phyloP scores from a whole-genome alignment of 1,139 yeast genomes.

The Kazachstania sp. region DNA sequence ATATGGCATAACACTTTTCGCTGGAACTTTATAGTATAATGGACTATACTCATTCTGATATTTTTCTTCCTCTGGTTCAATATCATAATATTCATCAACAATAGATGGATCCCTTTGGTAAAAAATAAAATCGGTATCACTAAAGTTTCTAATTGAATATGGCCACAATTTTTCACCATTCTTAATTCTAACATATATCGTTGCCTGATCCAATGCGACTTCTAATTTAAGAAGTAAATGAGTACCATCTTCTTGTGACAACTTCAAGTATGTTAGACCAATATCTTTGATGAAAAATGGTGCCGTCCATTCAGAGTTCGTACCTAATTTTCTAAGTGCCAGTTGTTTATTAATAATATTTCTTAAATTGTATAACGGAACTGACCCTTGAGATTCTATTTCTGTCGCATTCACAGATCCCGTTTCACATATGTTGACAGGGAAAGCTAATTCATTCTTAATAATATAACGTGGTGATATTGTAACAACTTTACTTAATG shows the following conservation, averaged over 20 bases:
- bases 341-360: conserved; percentile 41
- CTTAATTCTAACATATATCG: conserved; percentile 66
- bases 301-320: conserved; percentile 69
- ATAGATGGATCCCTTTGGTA: conserved; percentile 81
- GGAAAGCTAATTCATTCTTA: conserved; percentile 50
- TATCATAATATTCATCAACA: conserved; percentile 23
- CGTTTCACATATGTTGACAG: conserved; percentile 54
- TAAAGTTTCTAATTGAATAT: conserved; percentile 79
- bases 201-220: conserved; percentile 67
- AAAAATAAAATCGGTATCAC: conserved; percentile 72
- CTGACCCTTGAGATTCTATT: conserved; percentile 42
- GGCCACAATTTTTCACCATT: conserved; percentile 86
- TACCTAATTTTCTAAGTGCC: conserved; percentile 49
- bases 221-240: conserved; percentile 67
- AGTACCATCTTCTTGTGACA: conserved; percentile 50
- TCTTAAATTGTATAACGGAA: conserved; percentile 50
- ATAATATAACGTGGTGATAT: conserved; percentile 77
- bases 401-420: conserved; percentile 45
- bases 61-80: conserved; percentile 57
- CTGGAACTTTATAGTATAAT: conserved; percentile 69
- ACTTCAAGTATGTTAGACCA: conserved; percentile 71
- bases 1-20: conserved; percentile 94
- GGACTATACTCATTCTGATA: conserved; percentile 49
- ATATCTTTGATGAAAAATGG: conserved; percentile 78
- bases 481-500: conserved; percentile 66